Percentiles rank a stretch among this genome's conserved stretches.
These are phyloP conservation scores for Pythium guiyangense DNA, from an alignment of 352 stramenopile genomes.

Conservation along the genomic window DNA sequence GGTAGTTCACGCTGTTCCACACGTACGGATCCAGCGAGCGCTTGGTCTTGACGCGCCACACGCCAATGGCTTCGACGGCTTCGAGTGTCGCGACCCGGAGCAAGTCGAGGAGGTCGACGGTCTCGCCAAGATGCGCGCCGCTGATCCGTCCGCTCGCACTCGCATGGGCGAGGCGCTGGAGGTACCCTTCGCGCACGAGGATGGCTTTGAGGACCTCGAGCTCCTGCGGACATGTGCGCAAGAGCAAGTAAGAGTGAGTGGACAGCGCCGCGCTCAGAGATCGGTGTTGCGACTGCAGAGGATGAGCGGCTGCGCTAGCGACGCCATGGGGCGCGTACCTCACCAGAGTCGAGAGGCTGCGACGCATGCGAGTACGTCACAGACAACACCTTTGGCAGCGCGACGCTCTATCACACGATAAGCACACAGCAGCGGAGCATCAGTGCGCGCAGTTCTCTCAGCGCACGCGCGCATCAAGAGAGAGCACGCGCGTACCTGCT, in stretches of 20 bases:
- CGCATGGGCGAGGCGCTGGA: constrained; percentile 61
- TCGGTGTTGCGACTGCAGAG: neutral
- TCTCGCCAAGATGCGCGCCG: constrained; percentile 52
- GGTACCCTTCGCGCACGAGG: constrained; percentile 86
- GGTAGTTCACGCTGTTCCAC: constrained; percentile 92
- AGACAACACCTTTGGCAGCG: constrained; percentile 35
- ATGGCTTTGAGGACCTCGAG: constrained; percentile 89
- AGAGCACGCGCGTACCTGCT: neutral
- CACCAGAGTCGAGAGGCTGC: constrained; percentile 38
- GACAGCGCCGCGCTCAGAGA: neutral
- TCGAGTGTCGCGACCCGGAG: constrained; percentile 86
- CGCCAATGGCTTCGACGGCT: constrained; percentile 75
- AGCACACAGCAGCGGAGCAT: neutral
- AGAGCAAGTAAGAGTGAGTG: too few species aligned
- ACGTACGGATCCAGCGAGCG: constrained; percentile 40
- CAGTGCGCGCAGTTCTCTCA: too few species aligned
- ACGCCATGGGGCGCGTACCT: constrained; percentile 22
- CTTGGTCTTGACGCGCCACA: constrained; percentile 54
- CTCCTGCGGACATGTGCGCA: constrained; percentile 32
- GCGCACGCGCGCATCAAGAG: neutral
- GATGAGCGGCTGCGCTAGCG: neutral
- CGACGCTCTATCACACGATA: constrained; percentile 9
- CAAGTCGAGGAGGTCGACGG: constrained; percentile 85
- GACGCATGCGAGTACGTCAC: constrained; percentile 23
- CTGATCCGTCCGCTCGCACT: constrained; percentile 36